Evolutionary conservation across 257 asterid genomes (phyloP).

Genomic region (Henckelia pumila): DNA sequence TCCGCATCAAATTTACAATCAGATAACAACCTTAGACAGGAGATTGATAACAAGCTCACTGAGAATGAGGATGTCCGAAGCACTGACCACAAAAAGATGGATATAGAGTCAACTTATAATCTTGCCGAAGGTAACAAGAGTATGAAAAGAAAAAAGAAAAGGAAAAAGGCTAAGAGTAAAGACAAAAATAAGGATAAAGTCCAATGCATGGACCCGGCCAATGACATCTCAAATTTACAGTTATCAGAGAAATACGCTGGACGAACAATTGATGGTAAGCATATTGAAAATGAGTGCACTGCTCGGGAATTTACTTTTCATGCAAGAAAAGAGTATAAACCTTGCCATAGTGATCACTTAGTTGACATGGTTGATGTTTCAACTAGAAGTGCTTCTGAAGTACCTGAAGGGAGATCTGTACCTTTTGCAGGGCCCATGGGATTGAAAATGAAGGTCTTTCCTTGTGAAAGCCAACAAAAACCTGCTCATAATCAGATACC

Average conservation of each 20-base stretch:
- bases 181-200: not conserved
- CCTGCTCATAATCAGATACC: no score
- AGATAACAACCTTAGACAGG: not conserved
- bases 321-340: slow-evolving; percentile 19
- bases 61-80: not conserved
- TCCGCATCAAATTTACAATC: not conserved
- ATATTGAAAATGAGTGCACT: slow-evolving; percentile 14
- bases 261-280: slow-evolving; percentile 14
- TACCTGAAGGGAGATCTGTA: no score
- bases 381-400: no score
- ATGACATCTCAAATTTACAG: slow-evolving; percentile 30
- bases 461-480: no score
- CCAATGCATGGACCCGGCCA: not conserved
- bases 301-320: slow-evolving; percentile 28
- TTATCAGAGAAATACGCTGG: slow-evolving; percentile 30
- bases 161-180: slow-evolving; percentile 14
- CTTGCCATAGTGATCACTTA: not conserved
- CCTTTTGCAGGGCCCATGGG: no score
- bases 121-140: slow-evolving; percentile 23
- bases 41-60: no score
- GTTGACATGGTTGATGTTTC: no score
- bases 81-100: not conserved
- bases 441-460: no score
- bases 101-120: slow-evolving; percentile 24
- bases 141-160: slow-evolving; percentile 20